A percentile compares a stretch with the other conserved stretches of the same genome.
Conservation (phyloP, 2,329 filamentous ascomycete genomes). For the Colletotrichum australisinense region DNA sequence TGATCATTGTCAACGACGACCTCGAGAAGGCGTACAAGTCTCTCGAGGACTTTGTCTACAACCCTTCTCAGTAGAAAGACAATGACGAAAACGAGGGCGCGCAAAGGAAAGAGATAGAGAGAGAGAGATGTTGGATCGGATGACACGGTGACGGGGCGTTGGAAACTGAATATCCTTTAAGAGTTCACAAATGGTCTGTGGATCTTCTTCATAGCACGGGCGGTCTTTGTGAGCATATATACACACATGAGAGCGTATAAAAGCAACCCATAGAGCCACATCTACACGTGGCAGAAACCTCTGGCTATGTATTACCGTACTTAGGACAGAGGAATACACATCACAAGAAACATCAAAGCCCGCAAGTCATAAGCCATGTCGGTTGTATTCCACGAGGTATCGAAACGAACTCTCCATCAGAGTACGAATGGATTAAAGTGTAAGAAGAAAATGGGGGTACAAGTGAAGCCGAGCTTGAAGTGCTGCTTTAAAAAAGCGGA, state of each 20-base stretch:
- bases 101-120: too few relatives aligned
- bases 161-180: conserved; percentile 13
- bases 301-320: not conserved
- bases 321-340: conserved; percentile 47
- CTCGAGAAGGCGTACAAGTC: conserved; percentile 63
- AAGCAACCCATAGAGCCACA: conserved; percentile 13
- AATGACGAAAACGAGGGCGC: not conserved
- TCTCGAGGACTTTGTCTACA: conserved; percentile 62
- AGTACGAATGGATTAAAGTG: conserved; percentile 46
- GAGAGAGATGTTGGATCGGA: not conserved
- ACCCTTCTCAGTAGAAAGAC: conserved; percentile 36
- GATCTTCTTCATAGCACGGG: conserved; percentile 19
- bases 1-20: conserved; percentile 53
- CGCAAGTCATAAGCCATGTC: conserved; percentile 41
- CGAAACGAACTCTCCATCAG: conserved; percentile 57
- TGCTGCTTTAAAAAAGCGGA: conserved; percentile 40
- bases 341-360: conserved; percentile 31
- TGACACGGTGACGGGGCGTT: conserved; percentile 8
- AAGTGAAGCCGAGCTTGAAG: conserved; percentile 40
- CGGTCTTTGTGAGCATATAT: conserved; percentile 18
- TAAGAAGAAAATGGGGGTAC: conserved; percentile 38
- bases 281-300: not conserved
- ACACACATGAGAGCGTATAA: conserved; percentile 16
- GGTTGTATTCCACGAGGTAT: conserved; percentile 48
- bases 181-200: conserved; percentile 9